Evolutionary conservation across 1,284 basidiomycete species (phyloP), one percentile per base, ranked within the genome.

Genomic region (Tilletia walkeri): DNA sequence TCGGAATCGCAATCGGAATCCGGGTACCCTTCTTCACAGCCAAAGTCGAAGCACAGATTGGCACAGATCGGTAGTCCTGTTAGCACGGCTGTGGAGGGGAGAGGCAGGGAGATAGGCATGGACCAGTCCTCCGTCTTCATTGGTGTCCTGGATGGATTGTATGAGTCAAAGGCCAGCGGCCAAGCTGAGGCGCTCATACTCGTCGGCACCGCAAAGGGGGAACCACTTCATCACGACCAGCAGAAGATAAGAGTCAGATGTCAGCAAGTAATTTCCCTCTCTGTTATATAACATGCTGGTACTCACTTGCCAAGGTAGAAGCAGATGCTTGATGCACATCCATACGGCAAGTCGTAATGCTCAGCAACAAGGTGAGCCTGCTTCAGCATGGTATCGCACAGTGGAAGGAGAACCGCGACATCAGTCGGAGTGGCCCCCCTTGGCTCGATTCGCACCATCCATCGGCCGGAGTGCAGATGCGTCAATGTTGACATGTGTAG

Each of bases 221-320:
- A 53, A 1, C 16, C 50, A 18, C 50, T 53, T 45, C 9, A 45
- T 45, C 9, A 45, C 41, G 9, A 45, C 9, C 41, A 45, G 14
- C 41, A 45, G 14, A 14, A 14, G 41, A 14, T 1, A 3, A 14
- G 9, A 45, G 41, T 3, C 41, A 45, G 14, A 45, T 45, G 14
- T 45, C 41, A 45, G 41, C 41, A 45, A 45, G 50, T 12, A 30
- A 30, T 30, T 30, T 30, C 24, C 1, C 24, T 30, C 24, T 30
- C 24, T 30, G 47, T 48, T 48, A 48, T n/a, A 48, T 2, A 48
- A n/a, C n/a, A 10, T 48, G 41, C 41, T 9, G 14, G 41, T 12
- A 53, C 50, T 53, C 50, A 53, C 50, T 24, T 53, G 50, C 10
- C 50, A 18, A 53, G 50, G 50, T 53, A 53, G 50, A 53, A 53